phyloP scores from a whole-genome alignment of 441 rosid species.

The Erysimum pusillum region DNA sequence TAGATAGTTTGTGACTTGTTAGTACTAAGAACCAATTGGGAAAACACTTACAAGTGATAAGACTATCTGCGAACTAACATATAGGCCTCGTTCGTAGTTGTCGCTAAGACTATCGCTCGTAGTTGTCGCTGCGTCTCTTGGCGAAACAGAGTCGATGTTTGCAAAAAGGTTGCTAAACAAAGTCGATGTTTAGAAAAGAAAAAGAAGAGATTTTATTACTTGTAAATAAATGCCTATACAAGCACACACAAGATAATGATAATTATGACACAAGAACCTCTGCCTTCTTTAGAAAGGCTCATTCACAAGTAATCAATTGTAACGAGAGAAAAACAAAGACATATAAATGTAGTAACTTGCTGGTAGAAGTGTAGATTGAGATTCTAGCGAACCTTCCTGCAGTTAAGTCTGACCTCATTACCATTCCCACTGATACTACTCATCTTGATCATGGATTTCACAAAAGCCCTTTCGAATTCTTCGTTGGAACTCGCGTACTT shows the following conservation, averaged over 20 bases:
- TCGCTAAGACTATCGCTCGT: no score
- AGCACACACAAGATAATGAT: slow-evolving; percentile 14
- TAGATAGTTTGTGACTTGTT: not conserved
- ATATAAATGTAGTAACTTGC: slow-evolving; percentile 12
- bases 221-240: slow-evolving; percentile 8
- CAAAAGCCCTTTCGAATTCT: slow-evolving; percentile 57
- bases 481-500: slow-evolving; percentile 51
- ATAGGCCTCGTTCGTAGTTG: no score
- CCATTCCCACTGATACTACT: slow-evolving; percentile 62
- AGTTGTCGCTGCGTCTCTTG: no score
- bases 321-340: not conserved
- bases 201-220: not conserved
- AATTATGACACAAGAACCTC: slow-evolving; percentile 12
- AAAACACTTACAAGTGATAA: not conserved
- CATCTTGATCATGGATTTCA: slow-evolving; percentile 67
- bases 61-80: no score
- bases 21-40: not conserved
- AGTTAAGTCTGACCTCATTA: slow-evolving; percentile 59
- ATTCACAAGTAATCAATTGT: slow-evolving; percentile 15
- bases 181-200: no score
- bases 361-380: not conserved
- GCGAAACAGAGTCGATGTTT: no score
- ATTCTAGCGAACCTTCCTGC: slow-evolving; percentile 53
- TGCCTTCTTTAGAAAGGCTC: slow-evolving; percentile 14
- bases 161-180: no score